Evolutionary conservation across 768 basidiomycete genomes (phyloP).

Genomic region (Amanita pseudoporphyria): DNA sequence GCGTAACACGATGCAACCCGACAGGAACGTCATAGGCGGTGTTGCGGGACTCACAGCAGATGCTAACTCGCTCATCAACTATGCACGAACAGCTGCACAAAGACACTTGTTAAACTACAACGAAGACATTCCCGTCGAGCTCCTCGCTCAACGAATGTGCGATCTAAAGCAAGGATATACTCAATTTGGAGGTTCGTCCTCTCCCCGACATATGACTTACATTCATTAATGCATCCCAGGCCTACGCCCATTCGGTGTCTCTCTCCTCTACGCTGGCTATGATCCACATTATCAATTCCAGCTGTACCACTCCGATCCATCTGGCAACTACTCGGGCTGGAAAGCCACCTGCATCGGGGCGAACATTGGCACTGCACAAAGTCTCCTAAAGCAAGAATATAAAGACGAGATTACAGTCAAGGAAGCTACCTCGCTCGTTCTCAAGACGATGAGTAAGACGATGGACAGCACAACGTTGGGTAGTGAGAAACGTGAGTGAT

Average conservation of each 20-base stretch:
- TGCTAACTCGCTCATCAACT: slow-evolving; percentile 96
- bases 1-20: neutral
- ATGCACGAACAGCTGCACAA: slow-evolving; percentile 85
- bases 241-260: slow-evolving; percentile 96
- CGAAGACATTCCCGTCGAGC: slow-evolving; percentile 96
- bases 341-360: slow-evolving; percentile 99
- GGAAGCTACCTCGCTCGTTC: slow-evolving; percentile 84
- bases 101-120: slow-evolving; percentile 84
- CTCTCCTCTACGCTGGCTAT: slow-evolving; percentile 92
- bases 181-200: slow-evolving; percentile 68
- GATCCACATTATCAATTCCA: slow-evolving; percentile 96
- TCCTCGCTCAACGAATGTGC: slow-evolving; percentile 87
- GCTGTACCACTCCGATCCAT: slow-evolving; percentile 96
- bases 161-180: slow-evolving; percentile 99
- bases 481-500: slow-evolving; percentile 82
- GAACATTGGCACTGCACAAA: slow-evolving; percentile 94
- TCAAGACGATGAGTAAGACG: slow-evolving; percentile 98
- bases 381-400: slow-evolving; percentile 95
- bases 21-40: slow-evolving; percentile 89
- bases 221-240: slow-evolving; percentile 34
- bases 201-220: neutral
- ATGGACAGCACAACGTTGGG: slow-evolving; percentile 98
- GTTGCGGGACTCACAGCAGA: slow-evolving; percentile 96
- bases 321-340: slow-evolving; percentile 97
- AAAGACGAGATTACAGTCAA: slow-evolving; percentile 89